Percentiles rank a stretch among this genome's conserved stretches.
Conservation (phyloP, 371 early-diverging fungal species). For the Mucor saturninus region DNA sequence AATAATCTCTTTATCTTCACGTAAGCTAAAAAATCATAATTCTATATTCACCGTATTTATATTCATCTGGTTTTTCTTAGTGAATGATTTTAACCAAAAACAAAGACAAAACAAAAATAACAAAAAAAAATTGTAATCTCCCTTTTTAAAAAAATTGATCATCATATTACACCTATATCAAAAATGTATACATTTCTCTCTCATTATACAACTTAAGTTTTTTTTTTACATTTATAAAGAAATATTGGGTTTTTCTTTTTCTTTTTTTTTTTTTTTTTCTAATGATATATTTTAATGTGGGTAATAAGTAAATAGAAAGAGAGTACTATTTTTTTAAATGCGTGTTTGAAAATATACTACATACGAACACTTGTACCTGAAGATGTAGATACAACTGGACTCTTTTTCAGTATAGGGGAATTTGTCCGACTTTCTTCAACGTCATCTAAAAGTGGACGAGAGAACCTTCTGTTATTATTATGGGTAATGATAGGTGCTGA, state of each 20-base stretch:
- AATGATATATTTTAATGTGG: not conserved
- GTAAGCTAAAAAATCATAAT: constrained; percentile 25
- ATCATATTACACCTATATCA: not conserved
- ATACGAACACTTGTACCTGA: constrained; percentile 20
- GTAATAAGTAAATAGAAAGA: not conserved
- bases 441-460: constrained; percentile 19
- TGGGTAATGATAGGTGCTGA: constrained; percentile 19
- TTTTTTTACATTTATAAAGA: not conserved
- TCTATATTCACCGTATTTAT: constrained; percentile 4
- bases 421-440: constrained; percentile 17
- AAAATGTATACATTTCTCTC: not conserved
- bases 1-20: constrained; percentile 98
- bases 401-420: constrained; percentile 17
- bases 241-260: not conserved
- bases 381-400: constrained; percentile 19
- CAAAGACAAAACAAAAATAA: too few species aligned
- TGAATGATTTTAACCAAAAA: not conserved
- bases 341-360: constrained; percentile 1
- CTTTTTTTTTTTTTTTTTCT: not conserved
- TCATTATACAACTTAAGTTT: not conserved
- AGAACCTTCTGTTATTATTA: constrained; percentile 11
- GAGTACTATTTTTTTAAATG: not conserved
- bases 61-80: not conserved
- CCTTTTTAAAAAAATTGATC: not conserved
- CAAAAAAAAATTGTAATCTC: not conserved